Evolutionary conservation across 106 monocot species (phyloP).

Genomic region (Alisma plantagoaquatica): DNA sequence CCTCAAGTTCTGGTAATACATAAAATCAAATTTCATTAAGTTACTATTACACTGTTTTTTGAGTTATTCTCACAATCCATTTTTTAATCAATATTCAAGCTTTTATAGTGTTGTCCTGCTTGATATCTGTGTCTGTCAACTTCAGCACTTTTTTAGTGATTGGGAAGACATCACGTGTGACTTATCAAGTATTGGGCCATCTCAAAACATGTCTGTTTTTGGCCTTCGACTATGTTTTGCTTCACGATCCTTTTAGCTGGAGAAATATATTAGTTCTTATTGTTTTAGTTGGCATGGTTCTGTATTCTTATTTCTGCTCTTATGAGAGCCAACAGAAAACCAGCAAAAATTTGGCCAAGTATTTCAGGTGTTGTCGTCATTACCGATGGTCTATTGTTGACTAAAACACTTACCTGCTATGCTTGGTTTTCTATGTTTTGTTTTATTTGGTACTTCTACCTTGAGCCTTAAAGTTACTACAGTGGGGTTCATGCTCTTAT

Average conservation of each 20-base stretch:
- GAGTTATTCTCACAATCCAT: not conserved
- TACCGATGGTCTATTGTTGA: too few relatives aligned
- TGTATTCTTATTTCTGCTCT: constrained; percentile 32
- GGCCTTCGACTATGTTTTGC: constrained; percentile 72
- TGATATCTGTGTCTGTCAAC: constrained; percentile 83
- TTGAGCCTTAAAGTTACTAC: too few relatives aligned
- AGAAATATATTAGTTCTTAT: constrained; percentile 62
- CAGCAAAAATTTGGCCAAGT: constrained; percentile 21
- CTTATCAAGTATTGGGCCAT: constrained; percentile 90
- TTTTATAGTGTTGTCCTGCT: constrained; percentile 72
- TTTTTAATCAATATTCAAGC: constrained; percentile 46
- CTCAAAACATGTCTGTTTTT: constrained; percentile 85
- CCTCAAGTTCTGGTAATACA: constrained; percentile 79
- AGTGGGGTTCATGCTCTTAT: too few relatives aligned
- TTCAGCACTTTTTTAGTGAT: constrained; percentile 91
- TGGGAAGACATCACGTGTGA: constrained; percentile 87
- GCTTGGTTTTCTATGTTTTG: too few relatives aligned
- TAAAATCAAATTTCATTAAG: not conserved
- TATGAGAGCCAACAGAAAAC: not conserved
- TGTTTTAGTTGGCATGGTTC: constrained; percentile 55
- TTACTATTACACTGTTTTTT: not conserved
- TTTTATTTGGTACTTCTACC: too few relatives aligned
- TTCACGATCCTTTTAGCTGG: constrained; percentile 87
- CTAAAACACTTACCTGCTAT: too few relatives aligned
- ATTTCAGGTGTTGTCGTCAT: too few relatives aligned